Conservation (phyloP, 2,329 filamentous ascomycete genomes). For the Penicillium sp. region DNA sequence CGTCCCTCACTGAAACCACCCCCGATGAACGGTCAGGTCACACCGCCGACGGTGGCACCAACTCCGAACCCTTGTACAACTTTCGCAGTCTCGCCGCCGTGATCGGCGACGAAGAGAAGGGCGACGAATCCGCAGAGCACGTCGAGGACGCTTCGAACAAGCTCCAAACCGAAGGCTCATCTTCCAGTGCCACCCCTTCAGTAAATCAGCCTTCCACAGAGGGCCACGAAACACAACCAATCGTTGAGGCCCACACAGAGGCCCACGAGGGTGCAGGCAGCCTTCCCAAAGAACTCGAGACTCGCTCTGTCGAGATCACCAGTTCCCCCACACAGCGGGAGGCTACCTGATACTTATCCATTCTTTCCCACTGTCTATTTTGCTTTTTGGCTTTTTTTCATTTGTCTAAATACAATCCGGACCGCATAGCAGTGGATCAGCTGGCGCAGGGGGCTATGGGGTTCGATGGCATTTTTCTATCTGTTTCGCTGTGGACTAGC, state of each 20-base stretch:
- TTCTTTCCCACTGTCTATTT: conserved; percentile 1
- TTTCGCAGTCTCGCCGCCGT: conserved; percentile 85
- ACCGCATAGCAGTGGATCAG: conserved; percentile 23
- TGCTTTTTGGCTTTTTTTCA: conserved; percentile 1
- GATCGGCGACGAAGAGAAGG: conserved; percentile 67
- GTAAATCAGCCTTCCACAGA: conserved; percentile 16
- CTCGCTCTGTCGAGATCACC: conserved; percentile 39
- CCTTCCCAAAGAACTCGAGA: conserved; percentile 39
- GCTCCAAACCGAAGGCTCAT: conserved; percentile 25
- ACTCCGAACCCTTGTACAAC: conserved; percentile 82
- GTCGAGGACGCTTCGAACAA: conserved; percentile 36
- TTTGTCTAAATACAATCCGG: conserved; percentile 7
- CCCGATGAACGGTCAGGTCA: conserved; percentile 45
- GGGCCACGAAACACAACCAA: conserved; percentile 7
- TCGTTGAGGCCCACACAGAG: conserved; percentile 11
- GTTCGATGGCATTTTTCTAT: conserved; percentile 15
- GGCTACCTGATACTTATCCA: conserved; percentile 27
- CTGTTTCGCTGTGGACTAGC: conserved; percentile 5
- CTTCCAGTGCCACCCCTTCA: conserved; percentile 22
- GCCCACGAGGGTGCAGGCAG: conserved; percentile 21
- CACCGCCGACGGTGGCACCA: conserved; percentile 51
- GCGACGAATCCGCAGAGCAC: conserved; percentile 38
- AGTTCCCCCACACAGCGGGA: conserved; percentile 26
- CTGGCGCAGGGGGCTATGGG: conserved; percentile 23
- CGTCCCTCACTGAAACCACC: conserved; percentile 70